Percentiles rank a stretch among this genome's conserved stretches.
phyloP scores from a whole-genome alignment of 2,329 filamentous ascomycete species.

The Metarhizium album region DNA sequence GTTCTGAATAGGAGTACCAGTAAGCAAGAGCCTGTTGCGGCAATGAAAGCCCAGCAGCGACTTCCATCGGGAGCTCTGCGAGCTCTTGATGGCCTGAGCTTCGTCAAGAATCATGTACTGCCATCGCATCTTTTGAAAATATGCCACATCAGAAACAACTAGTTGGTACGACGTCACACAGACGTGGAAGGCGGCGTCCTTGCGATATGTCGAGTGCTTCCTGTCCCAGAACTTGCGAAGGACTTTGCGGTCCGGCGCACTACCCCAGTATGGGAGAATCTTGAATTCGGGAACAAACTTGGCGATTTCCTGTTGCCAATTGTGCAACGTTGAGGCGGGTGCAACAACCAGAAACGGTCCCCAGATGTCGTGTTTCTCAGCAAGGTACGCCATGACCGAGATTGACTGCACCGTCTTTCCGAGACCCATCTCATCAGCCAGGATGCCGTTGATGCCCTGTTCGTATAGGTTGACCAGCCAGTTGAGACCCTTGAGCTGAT shows the following conservation, averaged over 20 bases:
- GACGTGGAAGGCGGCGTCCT: constrained; percentile 90
- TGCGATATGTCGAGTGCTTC: constrained; percentile 91
- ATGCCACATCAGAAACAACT: constrained; percentile 89
- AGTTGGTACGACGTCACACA: constrained; percentile 95
- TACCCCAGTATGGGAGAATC: constrained; percentile 95
- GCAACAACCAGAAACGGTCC: constrained; percentile 95
- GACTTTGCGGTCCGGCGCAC: constrained; percentile 85
- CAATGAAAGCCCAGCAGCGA: constrained; percentile 88
- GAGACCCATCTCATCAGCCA: constrained; percentile 98
- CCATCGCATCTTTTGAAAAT: constrained; percentile 99
- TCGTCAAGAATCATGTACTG: constrained; percentile 99
- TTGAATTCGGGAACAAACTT: constrained; percentile 93
- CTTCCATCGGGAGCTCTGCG: constrained; percentile 94
- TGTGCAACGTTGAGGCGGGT: constrained; percentile 91
- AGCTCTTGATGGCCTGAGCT: constrained; percentile 98
- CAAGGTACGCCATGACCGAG: constrained; percentile 97
- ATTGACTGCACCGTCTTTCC: constrained; percentile 99
- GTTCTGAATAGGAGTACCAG: constrained; percentile 96
- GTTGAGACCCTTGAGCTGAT: constrained; percentile 97
- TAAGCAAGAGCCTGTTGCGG: constrained; percentile 84
- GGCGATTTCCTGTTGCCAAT: constrained; percentile 97
- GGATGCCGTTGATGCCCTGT: constrained; percentile 97
- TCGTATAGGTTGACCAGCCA: constrained; percentile 99
- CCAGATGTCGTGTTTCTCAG: constrained; percentile 96
- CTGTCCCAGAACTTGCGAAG: constrained; percentile 98